Conservation (phyloP, 108 stramenopile species). For the Skeletonema grethae region DNA sequence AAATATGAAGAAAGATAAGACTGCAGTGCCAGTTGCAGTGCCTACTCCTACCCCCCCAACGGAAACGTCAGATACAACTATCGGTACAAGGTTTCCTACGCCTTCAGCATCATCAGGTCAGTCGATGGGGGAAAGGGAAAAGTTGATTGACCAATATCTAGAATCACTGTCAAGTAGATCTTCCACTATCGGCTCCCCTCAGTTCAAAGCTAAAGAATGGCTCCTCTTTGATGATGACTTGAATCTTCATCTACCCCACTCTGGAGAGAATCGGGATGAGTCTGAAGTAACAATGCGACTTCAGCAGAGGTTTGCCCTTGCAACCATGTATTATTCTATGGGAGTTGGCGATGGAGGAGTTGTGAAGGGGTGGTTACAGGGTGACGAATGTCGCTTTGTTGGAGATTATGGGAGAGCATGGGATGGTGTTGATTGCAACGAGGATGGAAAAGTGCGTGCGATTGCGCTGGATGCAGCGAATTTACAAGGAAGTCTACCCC, state of each 20-base stretch:
- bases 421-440: conserved; percentile 60
- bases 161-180: conserved; percentile 35
- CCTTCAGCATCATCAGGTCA: not conserved
- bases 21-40: not conserved
- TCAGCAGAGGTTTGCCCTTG: conserved; percentile 70
- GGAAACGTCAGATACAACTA: not conserved
- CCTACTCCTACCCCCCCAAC: not conserved
- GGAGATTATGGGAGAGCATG: conserved; percentile 46
- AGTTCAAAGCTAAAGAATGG: conserved; percentile 60
- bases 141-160: conserved; percentile 21
- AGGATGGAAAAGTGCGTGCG: conserved; percentile 55
- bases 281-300: conserved; percentile 41
- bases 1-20: conserved; percentile 4
- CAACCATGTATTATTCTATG: conserved; percentile 62
- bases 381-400: conserved; percentile 65
- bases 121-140: conserved; percentile 21
- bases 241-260: conserved; percentile 6
- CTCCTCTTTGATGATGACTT: conserved; percentile 50
- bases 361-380: conserved; percentile 63
- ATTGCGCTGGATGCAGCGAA: conserved; percentile 49
- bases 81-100: not conserved
- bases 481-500: conserved; percentile 38
- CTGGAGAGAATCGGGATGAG: conserved; percentile 8
- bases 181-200: conserved; percentile 43
- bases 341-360: conserved; percentile 34